Conservation (phyloP, 345 rosid genomes). For the Gossypium stocksii region DNA sequence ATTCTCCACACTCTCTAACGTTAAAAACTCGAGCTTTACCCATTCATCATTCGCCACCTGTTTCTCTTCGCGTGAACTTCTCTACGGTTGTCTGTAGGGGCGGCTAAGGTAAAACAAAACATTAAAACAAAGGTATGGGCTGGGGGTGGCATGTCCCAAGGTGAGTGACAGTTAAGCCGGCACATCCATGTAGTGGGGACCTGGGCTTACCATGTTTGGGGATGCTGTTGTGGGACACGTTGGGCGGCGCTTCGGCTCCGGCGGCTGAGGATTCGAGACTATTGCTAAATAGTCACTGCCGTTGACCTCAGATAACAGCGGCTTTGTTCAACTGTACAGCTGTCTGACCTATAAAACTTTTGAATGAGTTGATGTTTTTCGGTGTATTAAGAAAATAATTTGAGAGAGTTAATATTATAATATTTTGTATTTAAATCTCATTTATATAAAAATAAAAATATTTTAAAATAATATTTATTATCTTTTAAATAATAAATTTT, state of each 20-base stretch:
- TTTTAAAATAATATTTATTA: no score
- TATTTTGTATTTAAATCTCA: no score
- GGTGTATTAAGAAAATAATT: no score
- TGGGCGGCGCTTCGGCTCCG: background rate
- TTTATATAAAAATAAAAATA: no score
- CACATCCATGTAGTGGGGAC: conserved; percentile 21
- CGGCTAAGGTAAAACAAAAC: background rate
- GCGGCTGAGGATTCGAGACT: background rate
- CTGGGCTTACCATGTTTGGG: background rate
- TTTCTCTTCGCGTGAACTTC: conserved; percentile 14
- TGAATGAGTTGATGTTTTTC: background rate
- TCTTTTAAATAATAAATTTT: no score
- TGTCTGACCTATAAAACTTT: background rate
- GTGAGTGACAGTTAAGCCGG: conserved; percentile 28
- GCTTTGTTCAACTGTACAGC: background rate
- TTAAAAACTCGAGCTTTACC: background rate
- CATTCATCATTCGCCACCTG: background rate
- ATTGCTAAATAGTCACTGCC: background rate
- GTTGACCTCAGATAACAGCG: background rate
- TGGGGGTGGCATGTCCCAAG: conserved; percentile 25
- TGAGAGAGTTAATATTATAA: no score
- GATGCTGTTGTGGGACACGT: conserved; percentile 5
- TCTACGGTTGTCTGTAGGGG: conserved; percentile 7
- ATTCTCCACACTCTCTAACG: no score
- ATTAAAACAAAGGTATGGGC: background rate